Percentiles rank a stretch among this genome's conserved stretches.
phyloP scores from a whole-genome alignment of 2,329 filamentous ascomycete species.

The Metarhizium robertsii region DNA sequence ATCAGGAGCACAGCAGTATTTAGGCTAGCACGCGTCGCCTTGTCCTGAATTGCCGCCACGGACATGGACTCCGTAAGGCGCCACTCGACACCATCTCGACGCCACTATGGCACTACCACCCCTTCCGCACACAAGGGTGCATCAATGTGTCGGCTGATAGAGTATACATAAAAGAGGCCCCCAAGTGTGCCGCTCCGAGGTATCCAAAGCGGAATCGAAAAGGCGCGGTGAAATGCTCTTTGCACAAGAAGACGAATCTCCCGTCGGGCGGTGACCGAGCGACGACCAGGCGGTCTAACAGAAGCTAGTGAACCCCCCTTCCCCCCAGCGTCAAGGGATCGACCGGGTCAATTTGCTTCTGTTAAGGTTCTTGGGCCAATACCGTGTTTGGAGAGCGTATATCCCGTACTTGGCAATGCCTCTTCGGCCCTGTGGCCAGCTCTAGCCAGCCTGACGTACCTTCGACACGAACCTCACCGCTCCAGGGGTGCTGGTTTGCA shows the following conservation, averaged over 20 bases:
- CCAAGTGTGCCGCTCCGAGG: neutral
- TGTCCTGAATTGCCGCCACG: neutral
- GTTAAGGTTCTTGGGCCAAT: neutral
- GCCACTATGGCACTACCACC: neutral
- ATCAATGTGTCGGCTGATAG: too few relatives aligned
- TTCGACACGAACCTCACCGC: neutral
- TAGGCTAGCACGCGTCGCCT: neutral
- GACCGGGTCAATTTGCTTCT: neutral
- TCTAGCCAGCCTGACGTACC: neutral
- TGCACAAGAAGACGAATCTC: neutral
- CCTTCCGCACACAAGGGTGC: neutral
- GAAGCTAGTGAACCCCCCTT: neutral
- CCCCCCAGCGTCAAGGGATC: neutral
- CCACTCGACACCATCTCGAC: constrained; percentile 1
- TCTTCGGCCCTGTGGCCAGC: neutral
- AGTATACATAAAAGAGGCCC: neutral
- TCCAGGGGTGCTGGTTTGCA: neutral
- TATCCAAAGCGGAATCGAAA: neutral
- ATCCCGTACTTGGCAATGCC: neutral
- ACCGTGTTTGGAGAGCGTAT: neutral
- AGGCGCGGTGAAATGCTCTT: neutral
- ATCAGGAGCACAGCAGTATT: neutral
- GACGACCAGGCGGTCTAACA: neutral
- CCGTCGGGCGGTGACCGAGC: neutral
- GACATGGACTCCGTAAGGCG: neutral